Evolutionary conservation across 2,329 filamentous ascomycete species (phyloP).

Genomic region (Neurospora sp.): DNA sequence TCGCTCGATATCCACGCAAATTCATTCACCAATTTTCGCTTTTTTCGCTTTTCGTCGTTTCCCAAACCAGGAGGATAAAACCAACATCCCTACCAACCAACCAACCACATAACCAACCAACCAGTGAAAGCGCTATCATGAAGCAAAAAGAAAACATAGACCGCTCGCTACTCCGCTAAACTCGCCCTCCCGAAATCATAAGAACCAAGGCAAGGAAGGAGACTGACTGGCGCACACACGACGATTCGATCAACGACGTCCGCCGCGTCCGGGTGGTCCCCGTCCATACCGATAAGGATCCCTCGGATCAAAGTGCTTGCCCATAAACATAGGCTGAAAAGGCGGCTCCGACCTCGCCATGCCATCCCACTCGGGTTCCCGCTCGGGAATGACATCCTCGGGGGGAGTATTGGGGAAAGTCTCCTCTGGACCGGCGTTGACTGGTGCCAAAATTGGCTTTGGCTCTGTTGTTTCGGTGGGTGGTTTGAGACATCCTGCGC

Average conservation of each 20-base stretch:
- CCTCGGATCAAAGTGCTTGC: not conserved
- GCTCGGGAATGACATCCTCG: not conserved
- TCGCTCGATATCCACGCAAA: too few species aligned
- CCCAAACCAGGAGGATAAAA: too few species aligned
- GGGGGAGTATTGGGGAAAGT: not conserved
- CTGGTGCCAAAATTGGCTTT: not conserved
- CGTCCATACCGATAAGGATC: not conserved
- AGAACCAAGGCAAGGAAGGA: too few species aligned
- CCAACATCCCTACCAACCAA: not conserved
- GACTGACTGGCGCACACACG: not conserved
- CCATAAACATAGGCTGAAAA: not conserved
- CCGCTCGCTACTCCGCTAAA: not conserved
- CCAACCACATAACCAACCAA: not conserved
- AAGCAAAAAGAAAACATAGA: not conserved
- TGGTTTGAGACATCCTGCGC: not conserved
- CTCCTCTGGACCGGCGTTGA: not conserved
- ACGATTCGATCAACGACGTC: not conserved
- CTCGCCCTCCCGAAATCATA: too few species aligned
- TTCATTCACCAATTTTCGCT: too few species aligned
- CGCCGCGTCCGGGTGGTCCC: not conserved
- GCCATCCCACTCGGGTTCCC: not conserved
- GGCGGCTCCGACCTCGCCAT: not conserved
- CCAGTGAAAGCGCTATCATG: not conserved
- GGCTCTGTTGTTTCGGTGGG: not conserved
- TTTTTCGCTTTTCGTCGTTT: not conserved